Conservation (phyloP, 352 stramenopile genomes). For the Paralagenidium karlingii region DNA sequence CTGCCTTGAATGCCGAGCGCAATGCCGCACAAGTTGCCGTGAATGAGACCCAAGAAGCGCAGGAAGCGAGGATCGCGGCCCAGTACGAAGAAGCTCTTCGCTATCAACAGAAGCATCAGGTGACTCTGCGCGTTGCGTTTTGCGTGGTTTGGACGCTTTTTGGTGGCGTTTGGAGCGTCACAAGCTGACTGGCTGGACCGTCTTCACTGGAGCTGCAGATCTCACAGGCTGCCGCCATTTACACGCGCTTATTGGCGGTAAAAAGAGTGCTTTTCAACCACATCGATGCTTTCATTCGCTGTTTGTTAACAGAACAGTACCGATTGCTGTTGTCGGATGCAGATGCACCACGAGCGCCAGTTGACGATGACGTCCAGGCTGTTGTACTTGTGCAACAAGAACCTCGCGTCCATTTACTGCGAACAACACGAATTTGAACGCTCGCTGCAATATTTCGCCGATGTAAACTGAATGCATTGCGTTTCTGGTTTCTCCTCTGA, state of each 20-base stretch:
- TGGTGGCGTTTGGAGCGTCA: too few relatives aligned
- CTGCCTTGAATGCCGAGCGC: too few relatives aligned
- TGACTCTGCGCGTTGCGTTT: too few relatives aligned
- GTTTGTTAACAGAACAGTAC: not conserved
- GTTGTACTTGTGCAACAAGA: slow-evolving; percentile 62
- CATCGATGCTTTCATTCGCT: too few relatives aligned
- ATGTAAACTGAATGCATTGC: too few relatives aligned
- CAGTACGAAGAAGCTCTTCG: slow-evolving; percentile 58
- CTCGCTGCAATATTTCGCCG: slow-evolving; percentile 30
- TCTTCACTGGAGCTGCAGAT: slow-evolving; percentile 5
- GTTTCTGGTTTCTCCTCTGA: too few relatives aligned
- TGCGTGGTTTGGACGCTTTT: too few relatives aligned
- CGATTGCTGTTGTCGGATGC: slow-evolving; percentile 4
- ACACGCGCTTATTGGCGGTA: slow-evolving; percentile 19
- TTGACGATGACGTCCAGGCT: slow-evolving; percentile 15
- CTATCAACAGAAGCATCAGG: slow-evolving; percentile 40
- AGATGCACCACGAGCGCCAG: not conserved
- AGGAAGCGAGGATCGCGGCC: slow-evolving; percentile 42
- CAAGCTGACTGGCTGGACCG: too few relatives aligned
- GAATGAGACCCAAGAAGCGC: slow-evolving; percentile 44
- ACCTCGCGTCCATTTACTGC: slow-evolving; percentile 38
- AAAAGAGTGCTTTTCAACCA: too few relatives aligned
- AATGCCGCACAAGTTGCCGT: too few relatives aligned
- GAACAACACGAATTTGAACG: slow-evolving; percentile 22
- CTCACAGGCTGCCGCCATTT: slow-evolving; percentile 18